Evolutionary conservation across 2,329 filamentous ascomycete species (phyloP).

Genomic region (Penicillium sclerotiorum): DNA sequence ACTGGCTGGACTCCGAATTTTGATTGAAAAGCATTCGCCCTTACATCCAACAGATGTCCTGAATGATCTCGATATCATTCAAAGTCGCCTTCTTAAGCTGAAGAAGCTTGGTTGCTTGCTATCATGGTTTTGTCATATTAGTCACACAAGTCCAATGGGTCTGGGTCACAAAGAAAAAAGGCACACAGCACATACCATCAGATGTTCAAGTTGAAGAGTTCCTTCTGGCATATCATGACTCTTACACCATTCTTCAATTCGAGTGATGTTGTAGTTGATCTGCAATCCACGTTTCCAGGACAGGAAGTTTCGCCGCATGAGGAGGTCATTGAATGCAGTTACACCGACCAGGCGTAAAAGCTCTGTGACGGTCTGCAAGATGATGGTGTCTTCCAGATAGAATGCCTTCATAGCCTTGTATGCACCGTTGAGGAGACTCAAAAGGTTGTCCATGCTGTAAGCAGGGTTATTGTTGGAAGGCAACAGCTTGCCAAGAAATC

Average conservation of each 20-base stretch:
- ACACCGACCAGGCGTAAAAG: conserved; percentile 90
- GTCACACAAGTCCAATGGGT: too few relatives aligned
- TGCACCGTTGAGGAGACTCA: conserved; percentile 93
- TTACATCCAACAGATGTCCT: conserved; percentile 99
- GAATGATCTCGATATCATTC: conserved; percentile 99
- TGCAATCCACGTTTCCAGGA: conserved; percentile 99
- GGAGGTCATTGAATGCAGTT: conserved; percentile 95
- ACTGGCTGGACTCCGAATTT: too few relatives aligned
- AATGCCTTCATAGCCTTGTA: conserved; percentile 99
- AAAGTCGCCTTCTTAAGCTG: conserved; percentile 98
- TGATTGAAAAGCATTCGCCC: too few relatives aligned
- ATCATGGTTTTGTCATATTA: conserved; percentile 2
- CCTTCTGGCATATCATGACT: conserved; percentile 99
- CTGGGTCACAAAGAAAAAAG: too few relatives aligned
- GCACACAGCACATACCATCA: conserved; percentile 79
- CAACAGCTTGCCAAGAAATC: conserved; percentile 95
- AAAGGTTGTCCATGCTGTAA: conserved; percentile 99
- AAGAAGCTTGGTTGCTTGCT: conserved; percentile 97
- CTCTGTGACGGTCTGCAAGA: conserved; percentile 93
- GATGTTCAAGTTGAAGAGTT: conserved; percentile 92
- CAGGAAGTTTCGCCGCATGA: conserved; percentile 97
- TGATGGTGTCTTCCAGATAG: conserved; percentile 93
- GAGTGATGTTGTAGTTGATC: conserved; percentile 99
- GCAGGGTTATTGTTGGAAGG: conserved; percentile 87
- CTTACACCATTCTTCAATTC: conserved; percentile 99